These are phyloP conservation scores for Zygoascus tannicola DNA, from an alignment of 805 yeast species.

Conservation along the genomic window DNA sequence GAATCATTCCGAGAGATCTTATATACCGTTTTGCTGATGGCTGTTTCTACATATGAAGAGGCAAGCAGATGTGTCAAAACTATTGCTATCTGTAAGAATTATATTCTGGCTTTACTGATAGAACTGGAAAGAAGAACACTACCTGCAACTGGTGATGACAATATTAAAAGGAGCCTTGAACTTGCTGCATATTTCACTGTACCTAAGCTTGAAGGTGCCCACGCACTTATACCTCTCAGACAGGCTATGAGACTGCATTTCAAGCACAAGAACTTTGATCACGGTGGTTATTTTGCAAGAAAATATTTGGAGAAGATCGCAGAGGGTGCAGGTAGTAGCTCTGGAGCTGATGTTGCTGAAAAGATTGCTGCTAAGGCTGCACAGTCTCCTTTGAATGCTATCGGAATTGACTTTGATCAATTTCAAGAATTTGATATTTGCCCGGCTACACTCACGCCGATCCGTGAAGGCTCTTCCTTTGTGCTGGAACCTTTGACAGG, in stretches of 20 bases:
- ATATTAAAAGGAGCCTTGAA: conserved; percentile 78
- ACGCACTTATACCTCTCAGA: conserved; percentile 78
- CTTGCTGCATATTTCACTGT: conserved; percentile 93
- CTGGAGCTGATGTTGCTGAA: conserved; percentile 62
- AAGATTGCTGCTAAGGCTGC: conserved; percentile 78
- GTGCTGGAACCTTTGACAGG: conserved; percentile 81
- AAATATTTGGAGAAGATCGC: conserved; percentile 65
- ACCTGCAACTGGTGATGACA: conserved; percentile 38
- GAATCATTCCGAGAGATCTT: conserved; percentile 68
- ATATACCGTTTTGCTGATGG: conserved; percentile 60
- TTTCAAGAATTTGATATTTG: conserved; percentile 87
- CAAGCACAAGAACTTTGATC: conserved; percentile 76
- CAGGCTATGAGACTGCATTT: conserved; percentile 93
- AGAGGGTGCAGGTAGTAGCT: conserved; percentile 37
- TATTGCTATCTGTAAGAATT: conserved; percentile 70
- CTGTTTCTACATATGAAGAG: conserved; percentile 65
- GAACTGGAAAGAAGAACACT: conserved; percentile 82
- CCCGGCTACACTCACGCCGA: conserved; percentile 79
- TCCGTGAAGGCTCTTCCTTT: conserved; percentile 62
- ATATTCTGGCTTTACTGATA: conserved; percentile 83
- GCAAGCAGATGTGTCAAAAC: conserved; percentile 67
- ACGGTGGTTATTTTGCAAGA: conserved; percentile 83
- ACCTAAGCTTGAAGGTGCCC: conserved; percentile 72
- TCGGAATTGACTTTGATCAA: conserved; percentile 88
- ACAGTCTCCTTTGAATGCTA: conserved; percentile 69